Evolutionary conservation across 1,139 yeast species (phyloP), one percentile per base, ranked within the genome.

Genomic region (Scheffersomyces segobiensis): DNA sequence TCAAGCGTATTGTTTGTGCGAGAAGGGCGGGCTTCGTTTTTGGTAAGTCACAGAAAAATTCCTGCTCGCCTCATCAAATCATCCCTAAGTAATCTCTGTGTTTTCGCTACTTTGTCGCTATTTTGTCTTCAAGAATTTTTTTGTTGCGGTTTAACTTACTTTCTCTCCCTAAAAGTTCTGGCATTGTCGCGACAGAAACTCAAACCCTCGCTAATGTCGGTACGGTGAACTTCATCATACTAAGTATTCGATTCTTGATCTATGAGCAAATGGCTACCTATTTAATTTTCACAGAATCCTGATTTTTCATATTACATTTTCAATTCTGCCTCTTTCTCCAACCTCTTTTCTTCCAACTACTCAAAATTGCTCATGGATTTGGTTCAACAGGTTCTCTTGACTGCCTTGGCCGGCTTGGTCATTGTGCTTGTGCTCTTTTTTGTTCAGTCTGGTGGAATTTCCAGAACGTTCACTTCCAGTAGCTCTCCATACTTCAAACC

Each of bases 401-500:
- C 71, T 10, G 56, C 64, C 8, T 55, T 70, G 49, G 59, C 61
- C 22, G 74, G 70, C 12, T 69, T 69, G 22, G 51, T 68, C 56
- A 52, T 66, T 20, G 60, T 64, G 47, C 54, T 67, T 19, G 62
- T 55, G 3, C 58, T 63, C n/a, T 65, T 67, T 57, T 62, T 59
- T 46, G 57, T 62, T 49, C 65, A 62, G 53, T 53, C 62, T 17
- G 61, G 62, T 10, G 54, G 55, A 46, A 46, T 60, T 17, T 48
- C 50, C 3, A 50, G 42, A 5, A 49, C 58, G 1, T 53, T 65
- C 18, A 70, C 55, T 52, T 65, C 60, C 57, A 63, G 60, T 52
- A 65, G 56, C 53, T 65, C 71, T 12, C 59, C 63, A 19, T 61
- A 59, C 60, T 54, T 56, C 56, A 78, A 73, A 54, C 89, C 93